A percentile compares a stretch with the other conserved stretches of the same genome.
These are phyloP conservation scores for Aspergillus taichungensis DNA, from an alignment of 495 filamentous ascomycete genomes.

Conservation along the genomic window DNA sequence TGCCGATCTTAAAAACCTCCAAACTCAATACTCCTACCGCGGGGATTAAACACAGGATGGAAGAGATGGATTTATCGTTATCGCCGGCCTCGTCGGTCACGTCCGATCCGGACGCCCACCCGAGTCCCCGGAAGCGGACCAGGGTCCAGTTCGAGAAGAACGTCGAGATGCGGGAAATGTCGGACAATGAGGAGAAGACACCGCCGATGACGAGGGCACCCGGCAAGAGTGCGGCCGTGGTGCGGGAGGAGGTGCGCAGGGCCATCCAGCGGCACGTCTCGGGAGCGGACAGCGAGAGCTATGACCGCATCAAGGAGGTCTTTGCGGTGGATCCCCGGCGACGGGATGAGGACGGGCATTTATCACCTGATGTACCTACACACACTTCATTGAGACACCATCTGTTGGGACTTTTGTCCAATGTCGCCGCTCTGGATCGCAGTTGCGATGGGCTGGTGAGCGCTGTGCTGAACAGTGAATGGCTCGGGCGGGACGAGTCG, in stretches of 20 bases:
- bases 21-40: constrained; percentile 14
- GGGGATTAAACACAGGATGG: constrained; percentile 34
- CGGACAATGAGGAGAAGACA: constrained; percentile 9
- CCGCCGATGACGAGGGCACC: constrained; percentile 23
- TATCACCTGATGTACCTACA: constrained; percentile 31
- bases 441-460: constrained; percentile 67
- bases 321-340: constrained; percentile 44
- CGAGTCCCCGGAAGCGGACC: constrained; percentile 44
- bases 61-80: constrained; percentile 29
- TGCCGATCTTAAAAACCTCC: constrained; percentile 35
- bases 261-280: constrained; percentile 59
- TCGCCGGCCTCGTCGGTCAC: constrained; percentile 26
- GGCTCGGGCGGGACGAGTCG: constrained; percentile 74
- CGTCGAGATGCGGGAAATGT: constrained; percentile 46
- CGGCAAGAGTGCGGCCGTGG: constrained; percentile 51
- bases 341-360: constrained; percentile 32
- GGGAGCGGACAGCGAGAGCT: constrained; percentile 57
- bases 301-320: constrained; percentile 63
- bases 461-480: constrained; percentile 63
- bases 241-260: constrained; percentile 61
- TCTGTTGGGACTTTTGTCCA: constrained; percentile 66
- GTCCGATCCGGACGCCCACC: constrained; percentile 32
- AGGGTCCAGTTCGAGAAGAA: constrained; percentile 73
- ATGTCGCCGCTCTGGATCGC: constrained; percentile 59
- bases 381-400: constrained; percentile 58